Evolutionary conservation across 208 protist genomes (phyloP), one percentile per base, ranked within the genome.

Genomic region (Leishmania martiniquensis): DNA sequence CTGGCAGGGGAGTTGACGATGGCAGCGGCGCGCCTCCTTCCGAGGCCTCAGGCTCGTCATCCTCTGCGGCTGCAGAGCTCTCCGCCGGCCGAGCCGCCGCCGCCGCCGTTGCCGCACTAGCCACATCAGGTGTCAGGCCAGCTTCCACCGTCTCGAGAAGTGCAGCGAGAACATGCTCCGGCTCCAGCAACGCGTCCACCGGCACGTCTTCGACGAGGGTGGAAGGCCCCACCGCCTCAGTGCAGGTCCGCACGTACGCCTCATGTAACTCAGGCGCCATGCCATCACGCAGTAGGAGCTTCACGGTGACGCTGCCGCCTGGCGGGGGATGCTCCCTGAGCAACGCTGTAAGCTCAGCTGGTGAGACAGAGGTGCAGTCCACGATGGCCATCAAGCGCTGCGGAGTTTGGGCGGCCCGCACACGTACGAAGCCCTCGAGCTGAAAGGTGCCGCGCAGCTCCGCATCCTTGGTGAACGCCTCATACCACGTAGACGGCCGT

Each of bases 111-210:
- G n/a, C 32, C 22, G 25, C 7, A 25, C 34, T 17, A 15, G 47
- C 42, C 62, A 17, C 65, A 17, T 72, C 15, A 22, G 20, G 51
- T 57, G 71, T 32, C 51, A 34, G 17, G 32, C 34, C 73, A 3
- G 63, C 10, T 29, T 45, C 70, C 62, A 55, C 65, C 17, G 72
- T 52, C 15, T 77, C 76, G 39, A 88, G 51, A 44, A 88, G 55
- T n/a, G 86, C 86, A 34, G 76, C 85, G 1, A 93, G 44, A 67
- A 89, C 29, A 73, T 91, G 86, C 45, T 84, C 65, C 17, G 89
- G 68, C 22, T 83, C 84, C 59, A 91, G 49, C 45, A 90, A 37
- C 20, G 54, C 69, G 12, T 93, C 89, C 79, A 85, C 85, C 22
- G 72, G 69, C 17, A 84, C 80, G 1, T 68, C 47, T 29, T 87